Evolutionary conservation across 2,329 filamentous ascomycete genomes (phyloP).

Genomic region (Trichoderma guizhouense): DNA sequence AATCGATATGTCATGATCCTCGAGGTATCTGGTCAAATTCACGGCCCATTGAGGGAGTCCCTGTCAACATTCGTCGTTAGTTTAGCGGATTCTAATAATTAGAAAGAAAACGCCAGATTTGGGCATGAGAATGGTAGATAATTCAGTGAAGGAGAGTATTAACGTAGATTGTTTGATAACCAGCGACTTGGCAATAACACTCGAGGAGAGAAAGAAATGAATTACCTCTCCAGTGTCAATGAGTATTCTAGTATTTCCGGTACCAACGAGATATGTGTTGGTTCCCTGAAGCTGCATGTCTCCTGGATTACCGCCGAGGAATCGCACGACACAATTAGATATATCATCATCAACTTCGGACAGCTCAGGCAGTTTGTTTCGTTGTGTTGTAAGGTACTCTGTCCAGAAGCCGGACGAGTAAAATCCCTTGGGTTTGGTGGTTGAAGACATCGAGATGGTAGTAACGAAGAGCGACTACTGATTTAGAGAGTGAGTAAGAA

Average conservation of each 20-base stretch:
- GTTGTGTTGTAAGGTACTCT: not conserved
- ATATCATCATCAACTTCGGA: not conserved
- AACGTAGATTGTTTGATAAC: not conserved
- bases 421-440: not conserved
- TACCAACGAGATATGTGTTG: conserved; percentile 16
- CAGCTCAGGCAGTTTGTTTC: not conserved
- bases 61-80: not conserved
- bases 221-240: conserved; percentile 6
- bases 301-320: not conserved
- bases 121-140: rapidly evolving
- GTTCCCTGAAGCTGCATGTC: conserved; percentile 13
- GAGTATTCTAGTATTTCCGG: not conserved
- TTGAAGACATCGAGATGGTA: not conserved
- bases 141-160: not conserved
- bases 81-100: not conserved
- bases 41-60: not conserved
- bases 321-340: not conserved
- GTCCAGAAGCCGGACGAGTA: not conserved
- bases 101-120: not conserved
- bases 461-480: not conserved
- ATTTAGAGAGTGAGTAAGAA: not conserved
- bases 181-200: not conserved
- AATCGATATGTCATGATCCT: conserved; percentile 23
- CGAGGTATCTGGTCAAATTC: not conserved
- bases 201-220: not conserved